Conservation (phyloP, 2,329 filamentous ascomycete genomes). For the Fusarium humuli region DNA sequence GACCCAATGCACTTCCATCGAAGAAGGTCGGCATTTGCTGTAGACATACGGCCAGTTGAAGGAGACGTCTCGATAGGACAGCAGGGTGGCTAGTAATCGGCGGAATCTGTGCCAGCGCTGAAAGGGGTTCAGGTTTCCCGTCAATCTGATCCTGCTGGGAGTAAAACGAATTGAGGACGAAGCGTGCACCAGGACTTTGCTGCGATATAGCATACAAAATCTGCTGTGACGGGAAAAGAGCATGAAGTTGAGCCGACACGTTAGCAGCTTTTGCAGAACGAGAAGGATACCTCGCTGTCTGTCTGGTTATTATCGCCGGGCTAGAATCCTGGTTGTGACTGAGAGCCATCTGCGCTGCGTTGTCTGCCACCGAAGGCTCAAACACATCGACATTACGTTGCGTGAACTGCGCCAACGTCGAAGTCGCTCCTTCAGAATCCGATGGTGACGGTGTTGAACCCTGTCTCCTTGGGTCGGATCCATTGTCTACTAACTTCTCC, state of each 20-base stretch:
- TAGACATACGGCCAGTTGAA: conserved; percentile 59
- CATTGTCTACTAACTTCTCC: conserved; percentile 57
- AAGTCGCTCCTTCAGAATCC: conserved; percentile 11
- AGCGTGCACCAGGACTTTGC: conserved; percentile 40
- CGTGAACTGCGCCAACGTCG: conserved; percentile 36
- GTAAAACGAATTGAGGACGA: conserved; percentile 47
- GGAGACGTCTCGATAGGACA: conserved; percentile 59
- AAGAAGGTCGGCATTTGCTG: conserved; percentile 57
- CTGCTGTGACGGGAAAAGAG: conserved; percentile 39
- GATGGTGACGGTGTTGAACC: conserved; percentile 35
- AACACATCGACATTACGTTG: conserved; percentile 41
- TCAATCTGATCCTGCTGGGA: conserved; percentile 48
- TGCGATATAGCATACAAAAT: conserved; percentile 42
- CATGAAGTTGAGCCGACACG: conserved; percentile 36
- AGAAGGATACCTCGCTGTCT: not conserved
- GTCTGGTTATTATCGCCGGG: conserved; percentile 1
- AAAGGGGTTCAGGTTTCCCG: conserved; percentile 49
- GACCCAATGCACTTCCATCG: conserved; percentile 43
- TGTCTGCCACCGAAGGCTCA: conserved; percentile 34
- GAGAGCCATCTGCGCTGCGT: conserved; percentile 38
- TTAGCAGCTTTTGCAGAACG: conserved; percentile 25
- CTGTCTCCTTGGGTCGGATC: not conserved
- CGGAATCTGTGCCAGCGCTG: conserved; percentile 42
- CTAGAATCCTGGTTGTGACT: not conserved
- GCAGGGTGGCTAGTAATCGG: conserved; percentile 61